Evolutionary conservation across 116 monocot species (phyloP).

Genomic region (Posidonia oceanica): DNA sequence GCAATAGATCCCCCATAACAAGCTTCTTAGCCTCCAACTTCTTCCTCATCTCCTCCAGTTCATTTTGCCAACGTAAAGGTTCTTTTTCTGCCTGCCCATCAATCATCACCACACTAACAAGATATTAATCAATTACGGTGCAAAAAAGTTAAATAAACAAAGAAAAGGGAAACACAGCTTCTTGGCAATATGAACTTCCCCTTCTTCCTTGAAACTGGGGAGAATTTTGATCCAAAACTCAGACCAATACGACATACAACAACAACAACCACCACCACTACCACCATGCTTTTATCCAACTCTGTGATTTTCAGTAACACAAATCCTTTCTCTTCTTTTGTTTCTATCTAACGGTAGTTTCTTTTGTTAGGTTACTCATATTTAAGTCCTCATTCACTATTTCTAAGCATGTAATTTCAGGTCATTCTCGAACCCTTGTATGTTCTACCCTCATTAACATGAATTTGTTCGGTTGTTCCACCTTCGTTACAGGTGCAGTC

Average conservation of each 20-base stretch:
- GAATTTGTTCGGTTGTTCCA: not conserved
- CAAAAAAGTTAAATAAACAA: not conserved
- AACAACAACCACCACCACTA: too few relatives aligned
- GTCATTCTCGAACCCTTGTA: not conserved
- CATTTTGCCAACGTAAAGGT: conserved; percentile 50
- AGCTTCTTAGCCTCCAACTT: conserved; percentile 49
- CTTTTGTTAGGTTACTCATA: not conserved
- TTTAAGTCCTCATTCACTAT: not conserved
- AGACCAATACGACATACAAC: too few relatives aligned
- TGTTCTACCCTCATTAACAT: not conserved
- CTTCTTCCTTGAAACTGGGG: too few relatives aligned
- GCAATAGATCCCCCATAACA: conserved; percentile 31
- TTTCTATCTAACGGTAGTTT: not conserved
- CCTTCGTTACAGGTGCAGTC: too few relatives aligned
- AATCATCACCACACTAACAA: conserved; percentile 7
- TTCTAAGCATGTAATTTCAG: not conserved
- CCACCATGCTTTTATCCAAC: not conserved
- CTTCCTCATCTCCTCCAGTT: conserved; percentile 69
- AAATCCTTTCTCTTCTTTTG: not conserved
- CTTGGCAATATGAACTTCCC: too few relatives aligned
- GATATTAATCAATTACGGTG: not conserved
- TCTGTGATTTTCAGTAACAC: not conserved
- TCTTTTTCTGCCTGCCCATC: conserved; percentile 43
- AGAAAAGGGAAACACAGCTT: not conserved
- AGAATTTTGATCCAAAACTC: too few relatives aligned